Evolutionary conservation across 768 basidiomycete species (phyloP).

Genomic region (Boletus coccyginus): DNA sequence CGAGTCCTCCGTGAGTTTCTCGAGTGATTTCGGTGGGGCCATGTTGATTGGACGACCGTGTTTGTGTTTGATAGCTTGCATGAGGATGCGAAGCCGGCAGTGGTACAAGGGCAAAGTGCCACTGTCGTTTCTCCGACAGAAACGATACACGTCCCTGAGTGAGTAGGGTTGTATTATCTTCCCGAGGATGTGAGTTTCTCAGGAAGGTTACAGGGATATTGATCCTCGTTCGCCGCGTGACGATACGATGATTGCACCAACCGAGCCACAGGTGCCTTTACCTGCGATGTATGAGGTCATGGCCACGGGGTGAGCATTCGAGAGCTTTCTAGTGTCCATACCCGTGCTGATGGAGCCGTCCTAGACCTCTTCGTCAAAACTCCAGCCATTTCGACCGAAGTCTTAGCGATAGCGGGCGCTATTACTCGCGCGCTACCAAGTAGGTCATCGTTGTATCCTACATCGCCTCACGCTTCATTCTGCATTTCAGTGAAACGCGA

Average conservation of each 20-base stretch:
- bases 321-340: no score
- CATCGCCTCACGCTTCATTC: not conserved
- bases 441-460: constrained; percentile 12
- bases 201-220: constrained; percentile 8
- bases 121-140: constrained; percentile 26
- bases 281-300: constrained; percentile 36
- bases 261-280: constrained; percentile 29
- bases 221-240: constrained; percentile 35
- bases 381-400: constrained; percentile 18
- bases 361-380: constrained; percentile 16
- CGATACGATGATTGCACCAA: constrained; percentile 22
- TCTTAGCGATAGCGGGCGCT: constrained; percentile 12
- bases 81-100: constrained; percentile 25
- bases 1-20: constrained; percentile 19
- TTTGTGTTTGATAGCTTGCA: constrained; percentile 8
- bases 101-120: constrained; percentile 6
- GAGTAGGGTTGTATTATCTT: not conserved
- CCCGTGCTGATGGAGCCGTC: not conserved
- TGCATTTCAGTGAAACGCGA: constrained; percentile 44
- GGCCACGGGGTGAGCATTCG: constrained; percentile 15
- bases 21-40: not conserved
- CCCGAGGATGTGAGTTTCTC: not conserved
- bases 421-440: constrained; percentile 20
- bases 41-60: not conserved
- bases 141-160: constrained; percentile 32